phyloP scores from a whole-genome alignment of 495 filamentous ascomycete species.

The Sporormia fimetaria region DNA sequence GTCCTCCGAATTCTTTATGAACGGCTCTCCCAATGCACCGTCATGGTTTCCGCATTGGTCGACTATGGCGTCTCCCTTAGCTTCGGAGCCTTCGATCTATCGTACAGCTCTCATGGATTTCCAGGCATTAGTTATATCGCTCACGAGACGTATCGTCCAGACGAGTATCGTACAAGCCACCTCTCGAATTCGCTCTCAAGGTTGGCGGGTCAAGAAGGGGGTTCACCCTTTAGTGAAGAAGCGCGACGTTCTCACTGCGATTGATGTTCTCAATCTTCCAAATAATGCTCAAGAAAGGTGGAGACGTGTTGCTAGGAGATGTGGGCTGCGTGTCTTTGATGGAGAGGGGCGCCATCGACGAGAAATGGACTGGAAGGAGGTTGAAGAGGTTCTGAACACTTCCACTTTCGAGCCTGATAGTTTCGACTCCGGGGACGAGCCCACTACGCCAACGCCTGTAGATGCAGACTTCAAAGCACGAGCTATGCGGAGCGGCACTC shows the following conservation, averaged over 20 bases:
- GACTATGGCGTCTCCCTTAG: slow-evolving; percentile 4
- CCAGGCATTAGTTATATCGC: slow-evolving; percentile 18
- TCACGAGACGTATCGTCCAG: slow-evolving; percentile 21
- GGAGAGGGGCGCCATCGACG: slow-evolving; percentile 24
- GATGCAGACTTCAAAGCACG: slow-evolving; percentile 7
- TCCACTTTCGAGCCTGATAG: slow-evolving; percentile 4
- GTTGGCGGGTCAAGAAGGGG: slow-evolving; percentile 14
- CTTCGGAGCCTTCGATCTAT: slow-evolving; percentile 19
- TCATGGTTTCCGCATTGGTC: slow-evolving; percentile 7
- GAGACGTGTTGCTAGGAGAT: slow-evolving; percentile 47
- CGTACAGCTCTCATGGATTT: slow-evolving; percentile 22
- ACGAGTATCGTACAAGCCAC: slow-evolving; percentile 17
- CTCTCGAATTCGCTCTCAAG: slow-evolving; percentile 16
- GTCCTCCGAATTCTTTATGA: slow-evolving; percentile 23
- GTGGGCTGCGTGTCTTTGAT: slow-evolving; percentile 47
- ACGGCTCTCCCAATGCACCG: slow-evolving; percentile 3
- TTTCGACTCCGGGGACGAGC: not conserved
- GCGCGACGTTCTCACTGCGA: slow-evolving; percentile 56
- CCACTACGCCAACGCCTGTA: not conserved
- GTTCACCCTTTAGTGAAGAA: slow-evolving; percentile 35
- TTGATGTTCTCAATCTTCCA: slow-evolving; percentile 43
- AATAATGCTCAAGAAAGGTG: slow-evolving; percentile 43
- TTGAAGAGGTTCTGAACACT: slow-evolving; percentile 40
- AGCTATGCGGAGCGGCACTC: slow-evolving; percentile 21
- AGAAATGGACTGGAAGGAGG: slow-evolving; percentile 42